Percentiles rank a stretch among this genome's conserved stretches.
phyloP scores from a whole-genome alignment of 345 rosid species.

The Cochlearia excelsa region DNA sequence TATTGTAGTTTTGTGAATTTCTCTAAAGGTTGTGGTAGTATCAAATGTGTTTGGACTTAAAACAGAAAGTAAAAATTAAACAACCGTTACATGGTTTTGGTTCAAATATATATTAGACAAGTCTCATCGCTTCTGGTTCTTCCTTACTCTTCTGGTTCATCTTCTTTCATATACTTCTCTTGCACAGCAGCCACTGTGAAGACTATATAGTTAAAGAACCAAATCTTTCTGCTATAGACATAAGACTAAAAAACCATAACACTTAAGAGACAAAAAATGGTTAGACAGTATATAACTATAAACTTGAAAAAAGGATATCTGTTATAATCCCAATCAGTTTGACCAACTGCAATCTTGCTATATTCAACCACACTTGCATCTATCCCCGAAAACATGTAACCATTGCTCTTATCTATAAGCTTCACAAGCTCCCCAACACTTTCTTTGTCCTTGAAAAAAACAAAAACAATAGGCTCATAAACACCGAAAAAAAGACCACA shows the following conservation, averaged over 20 bases:
- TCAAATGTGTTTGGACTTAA: not conserved
- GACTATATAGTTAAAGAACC: constrained; percentile 29
- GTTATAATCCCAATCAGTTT: constrained; percentile 83
- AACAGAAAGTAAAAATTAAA: not conserved
- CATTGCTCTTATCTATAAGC: constrained; percentile 80
- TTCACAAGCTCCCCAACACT: constrained; percentile 81
- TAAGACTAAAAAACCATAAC: constrained; percentile 3
- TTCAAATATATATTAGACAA: not conserved
- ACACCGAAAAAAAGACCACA: not conserved
- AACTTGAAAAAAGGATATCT: constrained; percentile 61
- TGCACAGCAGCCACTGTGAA: constrained; percentile 50
- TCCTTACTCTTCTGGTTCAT: constrained; percentile 28
- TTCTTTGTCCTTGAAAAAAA: constrained; percentile 65
- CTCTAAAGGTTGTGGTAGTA: too few species aligned
- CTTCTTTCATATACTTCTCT: constrained; percentile 69
- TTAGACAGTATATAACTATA: not conserved
- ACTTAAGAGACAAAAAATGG: constrained; percentile 3
- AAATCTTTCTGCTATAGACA: constrained; percentile 7
- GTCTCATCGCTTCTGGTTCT: not conserved
- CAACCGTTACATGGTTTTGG: constrained; percentile 10
- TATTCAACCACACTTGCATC: constrained; percentile 86
- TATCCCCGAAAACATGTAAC: constrained; percentile 72
- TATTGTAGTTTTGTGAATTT: too few species aligned
- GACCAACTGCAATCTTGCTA: constrained; percentile 82
- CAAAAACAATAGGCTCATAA: not conserved